Conservation (phyloP, 208 protist species). For the Trypanosoma boissoni region DNA sequence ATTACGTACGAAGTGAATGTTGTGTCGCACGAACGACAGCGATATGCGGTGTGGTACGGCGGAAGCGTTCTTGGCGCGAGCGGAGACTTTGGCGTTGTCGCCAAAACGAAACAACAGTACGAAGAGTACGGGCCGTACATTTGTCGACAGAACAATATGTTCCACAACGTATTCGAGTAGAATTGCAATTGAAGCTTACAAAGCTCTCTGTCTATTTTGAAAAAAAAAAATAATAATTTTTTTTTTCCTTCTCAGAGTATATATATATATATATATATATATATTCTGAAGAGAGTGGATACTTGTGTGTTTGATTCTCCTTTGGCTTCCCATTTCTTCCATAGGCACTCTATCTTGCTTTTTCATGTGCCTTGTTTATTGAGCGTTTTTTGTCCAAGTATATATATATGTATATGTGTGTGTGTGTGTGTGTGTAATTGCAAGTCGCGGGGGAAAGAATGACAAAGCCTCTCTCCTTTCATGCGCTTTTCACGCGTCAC, state of each 20-base stretch:
- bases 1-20: conserved; percentile 95
- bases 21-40: conserved; percentile 80
- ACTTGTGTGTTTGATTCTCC: not conserved
- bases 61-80: conserved; percentile 93
- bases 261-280: not conserved
- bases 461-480: conserved; percentile 6
- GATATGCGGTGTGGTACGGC: conserved; percentile 96
- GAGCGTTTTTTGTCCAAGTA: not conserved
- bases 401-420: conserved; percentile 11
- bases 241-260: too few species aligned
- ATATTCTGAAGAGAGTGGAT: not conserved
- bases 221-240: not conserved
- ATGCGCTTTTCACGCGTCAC: conserved; percentile 23
- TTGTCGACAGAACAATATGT: conserved; percentile 55
- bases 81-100: conserved; percentile 88
- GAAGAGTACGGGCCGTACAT: conserved; percentile 97
- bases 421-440: conserved; percentile 8
- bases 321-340: too few species aligned
- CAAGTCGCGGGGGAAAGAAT: not conserved
- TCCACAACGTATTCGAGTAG: conserved; percentile 34
- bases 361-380: not conserved
- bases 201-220: not conserved
- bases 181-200: not conserved
- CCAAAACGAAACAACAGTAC: conserved; percentile 95
- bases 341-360: conserved; percentile 7